These are phyloP conservation scores for Pichia inconspicua DNA, from an alignment of 1,139 yeast species.

Conservation along the genomic window DNA sequence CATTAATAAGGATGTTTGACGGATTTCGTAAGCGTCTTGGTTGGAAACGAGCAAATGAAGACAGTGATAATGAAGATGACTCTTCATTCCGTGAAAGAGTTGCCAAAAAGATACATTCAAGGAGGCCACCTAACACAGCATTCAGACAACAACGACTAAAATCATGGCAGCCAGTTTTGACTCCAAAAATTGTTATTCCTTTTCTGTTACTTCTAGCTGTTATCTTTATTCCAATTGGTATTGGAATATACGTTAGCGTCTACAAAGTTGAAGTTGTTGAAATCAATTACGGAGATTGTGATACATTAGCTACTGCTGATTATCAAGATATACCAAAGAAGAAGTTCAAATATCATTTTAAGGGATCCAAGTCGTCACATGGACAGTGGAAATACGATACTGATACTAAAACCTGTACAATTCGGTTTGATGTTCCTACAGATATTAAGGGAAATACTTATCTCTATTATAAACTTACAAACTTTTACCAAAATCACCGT, in stretches of 20 bases:
- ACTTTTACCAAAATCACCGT: slow-evolving; percentile 72
- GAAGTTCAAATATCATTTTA: slow-evolving; percentile 48
- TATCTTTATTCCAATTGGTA: slow-evolving; percentile 70
- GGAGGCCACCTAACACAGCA: slow-evolving; percentile 73
- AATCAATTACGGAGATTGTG: slow-evolving; percentile 56
- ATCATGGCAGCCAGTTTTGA: slow-evolving; percentile 78
- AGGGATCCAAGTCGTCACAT: slow-evolving; percentile 27
- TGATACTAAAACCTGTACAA: slow-evolving; percentile 38
- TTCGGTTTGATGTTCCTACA: slow-evolving; percentile 53
- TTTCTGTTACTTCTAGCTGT: slow-evolving; percentile 51
- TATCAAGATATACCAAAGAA: slow-evolving; percentile 44
- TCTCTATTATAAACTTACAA: slow-evolving; percentile 62
- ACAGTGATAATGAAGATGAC: slow-evolving; percentile 10
- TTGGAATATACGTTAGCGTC: slow-evolving; percentile 54
- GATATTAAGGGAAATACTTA: slow-evolving; percentile 55
- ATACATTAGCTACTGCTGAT: slow-evolving; percentile 30
- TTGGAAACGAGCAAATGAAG: background rate
- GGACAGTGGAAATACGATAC: slow-evolving; percentile 47
- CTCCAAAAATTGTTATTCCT: slow-evolving; percentile 72
- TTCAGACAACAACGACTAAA: slow-evolving; percentile 70
- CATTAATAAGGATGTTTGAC: slow-evolving; percentile 6
- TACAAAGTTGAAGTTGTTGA: slow-evolving; percentile 52
- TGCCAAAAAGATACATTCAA: slow-evolving; percentile 37
- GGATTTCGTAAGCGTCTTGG: slow-evolving; percentile 10
- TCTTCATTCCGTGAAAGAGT: slow-evolving; percentile 19